Conservation (phyloP, 2,329 filamentous ascomycete species). For the Pestalotiopsis sp. region DNA sequence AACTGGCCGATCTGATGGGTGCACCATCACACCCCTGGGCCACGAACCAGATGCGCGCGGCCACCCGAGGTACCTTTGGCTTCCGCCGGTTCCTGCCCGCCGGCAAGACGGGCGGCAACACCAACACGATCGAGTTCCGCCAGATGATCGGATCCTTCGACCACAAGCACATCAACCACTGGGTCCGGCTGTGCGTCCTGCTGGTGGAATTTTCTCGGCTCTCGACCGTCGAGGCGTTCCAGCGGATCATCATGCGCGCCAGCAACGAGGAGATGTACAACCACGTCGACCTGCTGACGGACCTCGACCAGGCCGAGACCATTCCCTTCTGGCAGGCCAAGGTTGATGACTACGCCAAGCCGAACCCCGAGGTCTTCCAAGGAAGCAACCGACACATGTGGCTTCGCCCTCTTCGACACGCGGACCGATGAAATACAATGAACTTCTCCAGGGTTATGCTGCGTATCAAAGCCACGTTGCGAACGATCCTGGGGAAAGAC, state of each 20-base stretch:
- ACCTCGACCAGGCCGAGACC: neutral
- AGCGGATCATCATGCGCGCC: neutral
- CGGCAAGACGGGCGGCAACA: conserved; percentile 22
- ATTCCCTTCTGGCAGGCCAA: neutral
- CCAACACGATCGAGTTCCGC: conserved; percentile 28
- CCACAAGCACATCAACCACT: conserved; percentile 22
- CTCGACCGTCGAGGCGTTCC: conserved; percentile 13
- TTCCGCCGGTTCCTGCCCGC: conserved; percentile 23
- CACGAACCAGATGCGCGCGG: neutral
- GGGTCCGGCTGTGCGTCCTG: conserved; percentile 21
- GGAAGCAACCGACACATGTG: neutral
- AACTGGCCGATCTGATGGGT: conserved; percentile 21
- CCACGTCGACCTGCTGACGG: neutral
- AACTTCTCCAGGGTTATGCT: no score
- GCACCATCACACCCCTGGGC: neutral
- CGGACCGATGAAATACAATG: no score
- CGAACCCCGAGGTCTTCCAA: neutral
- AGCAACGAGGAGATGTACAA: neutral
- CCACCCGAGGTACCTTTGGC: conserved; percentile 17
- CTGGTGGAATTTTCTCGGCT: conserved; percentile 24
- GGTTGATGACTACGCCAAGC: neutral
- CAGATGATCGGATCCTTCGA: conserved; percentile 28
- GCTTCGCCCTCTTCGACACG: neutral
- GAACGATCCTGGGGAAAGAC: no score
- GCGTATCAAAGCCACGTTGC: no score